Percentiles rank a stretch among this genome's conserved stretches.
phyloP scores from a whole-genome alignment of 73 alveolate species.

The Diophrys appendiculata region DNA sequence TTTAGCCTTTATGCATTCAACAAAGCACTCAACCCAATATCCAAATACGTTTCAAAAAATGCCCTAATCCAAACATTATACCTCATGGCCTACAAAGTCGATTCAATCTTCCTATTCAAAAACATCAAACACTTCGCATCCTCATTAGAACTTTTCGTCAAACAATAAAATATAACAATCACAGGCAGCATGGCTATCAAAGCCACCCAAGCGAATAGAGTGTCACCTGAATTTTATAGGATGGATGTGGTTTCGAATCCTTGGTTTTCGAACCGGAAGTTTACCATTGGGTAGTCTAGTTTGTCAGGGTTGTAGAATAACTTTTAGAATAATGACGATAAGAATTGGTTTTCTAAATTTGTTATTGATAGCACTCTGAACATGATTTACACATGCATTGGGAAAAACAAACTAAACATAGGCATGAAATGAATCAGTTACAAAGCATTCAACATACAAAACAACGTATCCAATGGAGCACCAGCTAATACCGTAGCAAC shows the following conservation, averaged over 20 bases:
- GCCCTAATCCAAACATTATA: not conserved
- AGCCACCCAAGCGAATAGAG: not conserved
- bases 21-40: not conserved
- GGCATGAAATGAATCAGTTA: slow-evolving; percentile 9
- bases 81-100: not conserved
- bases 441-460: not conserved
- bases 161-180: not conserved
- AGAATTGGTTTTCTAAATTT: not conserved
- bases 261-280: slow-evolving; percentile 13
- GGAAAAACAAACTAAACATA: slow-evolving; percentile 10
- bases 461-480: not conserved
- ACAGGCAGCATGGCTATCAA: not conserved
- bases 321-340: no score
- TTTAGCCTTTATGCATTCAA: not conserved
- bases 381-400: not conserved
- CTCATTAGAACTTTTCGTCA: not conserved
- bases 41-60: not conserved
- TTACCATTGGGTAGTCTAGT: not conserved
- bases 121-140: not conserved
- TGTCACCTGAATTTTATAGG: not conserved
- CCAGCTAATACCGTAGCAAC: not conserved
- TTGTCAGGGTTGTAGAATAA: not conserved
- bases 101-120: not conserved
- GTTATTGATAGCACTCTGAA: not conserved
- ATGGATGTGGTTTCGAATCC: slow-evolving; percentile 21